Evolutionary conservation across 352 stramenopile genomes (phyloP).

Genomic region (Phytopythium mirpurense): DNA sequence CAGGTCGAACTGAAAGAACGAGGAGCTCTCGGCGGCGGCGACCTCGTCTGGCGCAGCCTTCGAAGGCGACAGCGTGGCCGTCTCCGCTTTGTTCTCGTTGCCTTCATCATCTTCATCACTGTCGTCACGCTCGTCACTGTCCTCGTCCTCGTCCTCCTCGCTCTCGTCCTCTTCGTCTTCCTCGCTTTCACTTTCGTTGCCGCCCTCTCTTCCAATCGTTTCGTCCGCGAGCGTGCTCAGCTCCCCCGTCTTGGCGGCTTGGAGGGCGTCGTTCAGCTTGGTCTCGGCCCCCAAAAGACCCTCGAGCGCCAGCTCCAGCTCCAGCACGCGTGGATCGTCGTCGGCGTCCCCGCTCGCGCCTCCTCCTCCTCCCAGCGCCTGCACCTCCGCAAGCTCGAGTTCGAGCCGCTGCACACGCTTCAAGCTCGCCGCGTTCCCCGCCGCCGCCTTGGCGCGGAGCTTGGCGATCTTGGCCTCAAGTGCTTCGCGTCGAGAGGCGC

Average conservation of each 20-base stretch:
- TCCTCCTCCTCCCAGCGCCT: constrained; percentile 10
- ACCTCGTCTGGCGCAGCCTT: not conserved
- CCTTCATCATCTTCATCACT: constrained; percentile 8
- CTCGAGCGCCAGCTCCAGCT: constrained; percentile 38
- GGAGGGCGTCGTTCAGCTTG: constrained; percentile 14
- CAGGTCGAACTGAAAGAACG: constrained; percentile 53
- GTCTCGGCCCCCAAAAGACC: constrained; percentile 19
- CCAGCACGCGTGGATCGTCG: constrained; percentile 36
- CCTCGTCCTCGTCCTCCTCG: constrained; percentile 8
- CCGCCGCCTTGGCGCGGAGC: not conserved
- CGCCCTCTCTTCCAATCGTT: constrained; percentile 10
- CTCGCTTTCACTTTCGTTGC: constrained; percentile 14
- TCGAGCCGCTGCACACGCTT: constrained; percentile 29
- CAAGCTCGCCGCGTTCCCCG: not conserved
- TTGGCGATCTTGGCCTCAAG: constrained; percentile 3
- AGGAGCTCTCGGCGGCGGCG: not conserved
- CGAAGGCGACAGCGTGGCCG: constrained; percentile 1
- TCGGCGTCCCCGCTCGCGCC: constrained; percentile 7
- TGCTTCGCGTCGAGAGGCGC: not conserved
- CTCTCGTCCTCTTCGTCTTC: constrained; percentile 11
- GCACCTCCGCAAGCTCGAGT: constrained; percentile 22
- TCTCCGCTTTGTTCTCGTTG: constrained; percentile 9
- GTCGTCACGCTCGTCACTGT: too few species aligned
- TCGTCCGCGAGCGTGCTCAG: constrained; percentile 13
- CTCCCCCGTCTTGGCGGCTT: constrained; percentile 21